Percentiles rank a stretch among this genome's conserved stretches.
These are phyloP conservation scores for Gaertneriomyces semiglobifer DNA, from an alignment of 192 early-diverging fungal species.

Conservation along the genomic window DNA sequence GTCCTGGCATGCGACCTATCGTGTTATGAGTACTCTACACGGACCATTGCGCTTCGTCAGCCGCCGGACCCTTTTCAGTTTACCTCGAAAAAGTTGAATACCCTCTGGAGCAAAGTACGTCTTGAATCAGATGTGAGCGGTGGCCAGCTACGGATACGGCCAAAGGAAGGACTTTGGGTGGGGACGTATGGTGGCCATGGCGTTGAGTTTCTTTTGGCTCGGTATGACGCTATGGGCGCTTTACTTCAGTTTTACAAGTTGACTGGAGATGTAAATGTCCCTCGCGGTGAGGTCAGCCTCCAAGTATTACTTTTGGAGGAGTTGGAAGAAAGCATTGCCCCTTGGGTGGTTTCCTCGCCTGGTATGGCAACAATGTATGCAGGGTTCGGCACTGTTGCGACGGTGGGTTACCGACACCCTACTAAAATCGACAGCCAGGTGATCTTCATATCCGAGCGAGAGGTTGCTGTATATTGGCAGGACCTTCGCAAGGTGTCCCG, in stretches of 20 bases:
- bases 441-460: slow-evolving; percentile 23
- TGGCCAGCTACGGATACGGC: slow-evolving; percentile 7
- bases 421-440: slow-evolving; percentile 30
- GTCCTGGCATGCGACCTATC: neutral
- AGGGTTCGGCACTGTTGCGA: slow-evolving; percentile 34
- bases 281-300: slow-evolving; percentile 30
- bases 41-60: slow-evolving; percentile 19
- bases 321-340: slow-evolving; percentile 3
- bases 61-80: slow-evolving; percentile 14
- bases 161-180: slow-evolving; percentile 29
- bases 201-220: slow-evolving; percentile 27
- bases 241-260: slow-evolving; percentile 23
- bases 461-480: slow-evolving; percentile 36
- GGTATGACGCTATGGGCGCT: slow-evolving; percentile 15
- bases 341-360: slow-evolving; percentile 3
- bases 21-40: slow-evolving; percentile 17
- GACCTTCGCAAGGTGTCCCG: slow-evolving; percentile 20
- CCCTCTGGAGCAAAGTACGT: slow-evolving; percentile 7
- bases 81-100: slow-evolving; percentile 4
- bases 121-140: neutral
- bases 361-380: slow-evolving; percentile 12
- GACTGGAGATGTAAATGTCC: slow-evolving; percentile 41
- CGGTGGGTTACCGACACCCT: slow-evolving; percentile 28
- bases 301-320: slow-evolving; percentile 11
- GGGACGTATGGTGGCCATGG: slow-evolving; percentile 36